Evolutionary conservation across 169 alveolate species (phyloP), one percentile per base, ranked within the genome.

Genomic region (Plasmodium inui): DNA sequence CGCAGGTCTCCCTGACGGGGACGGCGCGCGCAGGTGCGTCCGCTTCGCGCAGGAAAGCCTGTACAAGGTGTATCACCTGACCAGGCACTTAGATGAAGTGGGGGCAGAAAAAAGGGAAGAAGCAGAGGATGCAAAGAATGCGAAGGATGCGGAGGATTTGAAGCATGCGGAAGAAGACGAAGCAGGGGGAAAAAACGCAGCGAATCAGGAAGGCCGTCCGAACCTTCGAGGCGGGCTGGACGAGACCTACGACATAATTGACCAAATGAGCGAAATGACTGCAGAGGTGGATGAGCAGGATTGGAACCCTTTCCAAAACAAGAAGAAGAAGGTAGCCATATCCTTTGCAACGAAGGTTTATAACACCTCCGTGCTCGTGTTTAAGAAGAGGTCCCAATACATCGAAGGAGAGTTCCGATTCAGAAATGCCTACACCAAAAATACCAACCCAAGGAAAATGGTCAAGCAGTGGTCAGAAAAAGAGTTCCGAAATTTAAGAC

Each of bases 401-500:
- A 99, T 99, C 17, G 99, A 98, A 78, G 99, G 99, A 34, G 99
- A 99, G 94, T 99, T 98, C 94, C 97, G 99, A 84, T 99, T 99
- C 94, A 98, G 99, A 95, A 97, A 98, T 82, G 99, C 99, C 9
- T 98, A 99, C 93, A 97, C 96, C 30, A 96, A 95, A 71, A 96
- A 96, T 50, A 96, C 99, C 78, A 99, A 99, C 91, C 99, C 99
- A 12, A 96, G 99, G 74, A 99, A 99, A 95, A 99, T 99, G 99
- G 99, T 99, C 1, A 97, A 98, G 67, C 99, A 98, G 86, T 99
- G 99, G 99, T 99, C 99, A 37, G 99, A 99, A 97, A 99, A 99
- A 97, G 99, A 99, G 95, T 97, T 98, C 78, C 93, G 99, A 82
- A 99, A 99, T 95, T 95, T 99, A 72, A 97, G 98, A 94, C 97